phyloP scores from a whole-genome alignment of 306 rosid genomes.

The Cucurbita maxima region DNA sequence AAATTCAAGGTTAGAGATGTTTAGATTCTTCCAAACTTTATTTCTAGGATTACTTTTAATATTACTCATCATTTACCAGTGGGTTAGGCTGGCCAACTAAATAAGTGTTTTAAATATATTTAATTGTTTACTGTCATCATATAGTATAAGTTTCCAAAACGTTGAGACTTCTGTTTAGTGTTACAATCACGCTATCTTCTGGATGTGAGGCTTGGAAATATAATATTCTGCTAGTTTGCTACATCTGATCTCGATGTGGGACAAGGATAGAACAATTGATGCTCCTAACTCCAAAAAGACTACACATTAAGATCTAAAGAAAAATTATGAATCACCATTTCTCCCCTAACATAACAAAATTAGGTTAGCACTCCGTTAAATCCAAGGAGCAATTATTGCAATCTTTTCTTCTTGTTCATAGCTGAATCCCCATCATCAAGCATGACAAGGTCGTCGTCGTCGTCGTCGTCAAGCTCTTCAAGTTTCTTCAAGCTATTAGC shows the following conservation, averaged over 20 bases:
- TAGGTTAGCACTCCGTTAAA: slow-evolving; percentile 21
- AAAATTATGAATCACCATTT: slow-evolving; percentile 34
- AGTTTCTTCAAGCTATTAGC: slow-evolving; percentile 23
- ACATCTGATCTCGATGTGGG: not conserved
- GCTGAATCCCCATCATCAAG: slow-evolving; percentile 37
- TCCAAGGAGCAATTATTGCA: slow-evolving; percentile 25
- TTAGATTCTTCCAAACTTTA: not conserved
- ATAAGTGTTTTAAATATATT: not conserved
- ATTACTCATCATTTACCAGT: not conserved
- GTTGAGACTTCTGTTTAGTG: not conserved
- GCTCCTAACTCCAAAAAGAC: slow-evolving; percentile 25
- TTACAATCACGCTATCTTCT: not conserved
- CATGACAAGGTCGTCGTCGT: slow-evolving; percentile 56
- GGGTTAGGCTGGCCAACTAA: no score
- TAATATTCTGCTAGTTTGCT: not conserved
- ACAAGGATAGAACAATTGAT: not conserved
- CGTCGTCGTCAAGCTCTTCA: slow-evolving; percentile 62
- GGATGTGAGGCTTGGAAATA: not conserved
- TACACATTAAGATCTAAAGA: slow-evolving; percentile 27
- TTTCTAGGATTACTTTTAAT: not conserved
- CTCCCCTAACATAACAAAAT: slow-evolving; percentile 57
- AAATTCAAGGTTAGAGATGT: not conserved
- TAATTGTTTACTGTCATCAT: not conserved
- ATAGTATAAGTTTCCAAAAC: not conserved
- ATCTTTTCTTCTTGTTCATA: slow-evolving; percentile 46